Evolutionary conservation across 129 eudicot species (phyloP), one percentile per base, ranked within the genome.

Genomic region (Deinandra increscens): DNA sequence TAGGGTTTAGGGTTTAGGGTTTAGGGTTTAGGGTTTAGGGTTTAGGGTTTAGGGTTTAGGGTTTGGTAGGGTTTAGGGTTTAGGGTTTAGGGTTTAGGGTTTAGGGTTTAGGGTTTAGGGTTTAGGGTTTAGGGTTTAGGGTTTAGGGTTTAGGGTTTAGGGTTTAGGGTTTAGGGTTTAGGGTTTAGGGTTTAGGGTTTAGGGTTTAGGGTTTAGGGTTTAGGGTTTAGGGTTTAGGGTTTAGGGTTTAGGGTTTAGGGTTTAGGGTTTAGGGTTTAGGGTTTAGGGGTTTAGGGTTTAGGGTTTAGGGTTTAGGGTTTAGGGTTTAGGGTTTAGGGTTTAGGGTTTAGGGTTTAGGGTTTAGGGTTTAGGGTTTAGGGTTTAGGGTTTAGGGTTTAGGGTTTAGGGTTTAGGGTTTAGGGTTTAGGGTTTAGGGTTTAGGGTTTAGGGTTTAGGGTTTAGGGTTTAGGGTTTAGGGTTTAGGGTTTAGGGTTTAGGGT

Each of bases 331-430:
- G 63, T 56, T 56, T 56, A 56, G 63, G 71, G 71, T 44, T 66
- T 42, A 22, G 58, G 71, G 59, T 66, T 66, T 42, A 43, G 39
- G 39, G 37, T 33, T 5, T 39, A 39, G 45, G 45, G 1, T 36
- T 36, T 36, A 36, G 39, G 39, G 39, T 36, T 36, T 36, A 36
- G 39, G 71, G 71, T 66, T 66, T 67, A 66, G 71, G 71, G 71
- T 66, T 66, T 43, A 44, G 71, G 71, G 71, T 66, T 66, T 66
- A 66, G 71, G 71, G 71, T 66, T 66, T 66, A 66, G 71, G 71
- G 71, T 66, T 66, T 66, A 66, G 71, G 71, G 71, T 66, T 66
- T 66, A 66, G 71, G 71, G 71, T 66, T 66, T 66, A 66, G 71
- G 71, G 71, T 66, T 66, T 66, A 48, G 54, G 54, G 54, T 66